Evolutionary conservation across 2,329 filamentous ascomycete genomes (phyloP), one percentile per base, ranked within the genome.

Genomic region (Hymenoscyphus albidus): DNA sequence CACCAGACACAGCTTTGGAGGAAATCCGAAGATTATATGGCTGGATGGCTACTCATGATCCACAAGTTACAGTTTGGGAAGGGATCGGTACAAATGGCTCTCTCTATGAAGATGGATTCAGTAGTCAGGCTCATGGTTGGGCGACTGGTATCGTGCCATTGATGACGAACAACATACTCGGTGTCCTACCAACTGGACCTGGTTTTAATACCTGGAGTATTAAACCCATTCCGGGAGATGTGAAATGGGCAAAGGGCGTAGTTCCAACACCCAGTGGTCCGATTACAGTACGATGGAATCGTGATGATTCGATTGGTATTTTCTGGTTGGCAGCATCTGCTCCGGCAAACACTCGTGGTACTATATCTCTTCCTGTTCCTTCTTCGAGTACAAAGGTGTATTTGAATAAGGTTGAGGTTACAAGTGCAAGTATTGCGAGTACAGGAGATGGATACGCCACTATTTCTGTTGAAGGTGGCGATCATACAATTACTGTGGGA

Each of bases 111-210:
- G 77, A 71, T 1, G 77, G 71, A 0, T 83, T 78, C 64, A 84
- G 81, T 16, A 81, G 79, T 18, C 78, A 81, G 72, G 78, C 81
- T 0, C 82, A 84, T 62, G 82, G 80, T 0, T 84, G 82, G 82
- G 78, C 77, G 2, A 83, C 81, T 1, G 82, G 82, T 5, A 75
- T 84, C 16, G 79, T 82, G 55, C 80, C 82, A 0, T 71, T 81
- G 6, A 67, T 82, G 65, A 80, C 73, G 5, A 79, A 78, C 56
- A 79, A 80, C 51, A 76, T 84, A 1, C 74, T 84, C 0, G 82
- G 82, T 1, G 77, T 84, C 3, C 76, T 68, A 58, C 81, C 82
- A 0, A 73, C 75, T 5, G 74, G 72, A 3, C 78, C 80, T 0
- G 82, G 81, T 0, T 84, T 83, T 65, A 61, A 64, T 14, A 71